Evolutionary conservation across 2,329 filamentous ascomycete species (phyloP), one percentile per base, ranked within the genome.

Genomic region (Xylariaceae sp.): DNA sequence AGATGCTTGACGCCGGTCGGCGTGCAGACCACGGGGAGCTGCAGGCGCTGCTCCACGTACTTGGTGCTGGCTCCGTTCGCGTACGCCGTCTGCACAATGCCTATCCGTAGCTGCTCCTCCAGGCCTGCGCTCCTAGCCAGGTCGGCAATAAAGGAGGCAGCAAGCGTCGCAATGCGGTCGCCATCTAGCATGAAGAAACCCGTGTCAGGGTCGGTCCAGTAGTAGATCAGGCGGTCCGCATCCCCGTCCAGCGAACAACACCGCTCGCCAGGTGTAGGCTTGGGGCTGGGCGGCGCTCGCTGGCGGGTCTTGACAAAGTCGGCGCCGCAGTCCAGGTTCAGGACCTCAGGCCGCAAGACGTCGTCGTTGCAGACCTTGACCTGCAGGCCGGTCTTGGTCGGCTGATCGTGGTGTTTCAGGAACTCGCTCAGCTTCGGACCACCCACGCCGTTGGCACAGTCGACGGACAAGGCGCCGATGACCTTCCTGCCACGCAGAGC

Each of bases 241-340:
- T 98, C 92, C 33, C 92, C 92, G 49, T 98, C 92, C 37, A 94
- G 74, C 7, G 90, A 95, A 60, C 85, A 90, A 70, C 80, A 90
- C 38, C 92, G 82, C 43, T 83, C 81, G 35, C 83, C 78, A 2
- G 77, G 71, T 19, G 77, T 72, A 27, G 84, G 83, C 57, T 89
- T 87, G 34, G 87, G 90, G 19, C 68, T 81, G 26, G 83, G 83
- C 32, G 92, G 92, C 39, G 87, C 84, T 44, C 88, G 79, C 67
- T 98, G 92, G 63, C 87, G 87, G 13, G 92, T 96, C 69, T 98
- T 98, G 61, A 98, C 92, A 50, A 78, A 96, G 63, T 98, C 92
- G 54, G 92, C 92, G 59, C 92, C 92, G 55, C 85, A 94, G 78
- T 94, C 86, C 19, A 84, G 75, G 61, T 98, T 98, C 47, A 98